phyloP scores from a whole-genome alignment of 352 stramenopile genomes.

The Phytophthora boehmeriae region DNA sequence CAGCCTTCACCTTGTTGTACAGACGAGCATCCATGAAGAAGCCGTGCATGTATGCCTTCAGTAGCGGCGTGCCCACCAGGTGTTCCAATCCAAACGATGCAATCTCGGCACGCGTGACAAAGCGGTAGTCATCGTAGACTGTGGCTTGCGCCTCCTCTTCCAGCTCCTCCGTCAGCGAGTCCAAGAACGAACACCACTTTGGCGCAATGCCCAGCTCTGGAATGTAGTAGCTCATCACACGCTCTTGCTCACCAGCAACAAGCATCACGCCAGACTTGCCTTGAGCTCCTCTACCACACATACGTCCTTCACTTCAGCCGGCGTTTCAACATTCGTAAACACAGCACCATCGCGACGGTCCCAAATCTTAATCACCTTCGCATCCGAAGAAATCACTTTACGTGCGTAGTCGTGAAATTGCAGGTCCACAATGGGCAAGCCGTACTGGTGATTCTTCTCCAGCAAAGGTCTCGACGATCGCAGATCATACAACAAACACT shows the following conservation, averaged over 20 bases:
- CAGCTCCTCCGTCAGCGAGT: conserved; percentile 99
- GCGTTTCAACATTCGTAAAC: conserved; percentile 98
- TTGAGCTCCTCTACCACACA: conserved; percentile 91
- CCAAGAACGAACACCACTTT: conserved; percentile 99
- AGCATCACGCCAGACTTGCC: conserved; percentile 96
- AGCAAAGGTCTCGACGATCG: conserved; percentile 93
- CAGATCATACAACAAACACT: conserved; percentile 97
- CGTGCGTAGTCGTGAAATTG: conserved; percentile 92
- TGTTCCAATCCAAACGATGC: conserved; percentile 97
- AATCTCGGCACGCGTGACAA: conserved; percentile 96
- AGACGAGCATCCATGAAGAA: conserved; percentile 99
- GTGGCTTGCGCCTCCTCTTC: conserved; percentile 95
- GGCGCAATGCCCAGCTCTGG: conserved; percentile 97
- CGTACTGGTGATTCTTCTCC: conserved; percentile 98
- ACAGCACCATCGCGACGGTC: conserved; percentile 89
- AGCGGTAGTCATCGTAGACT: conserved; percentile 99
- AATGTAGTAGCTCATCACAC: conserved; percentile 98
- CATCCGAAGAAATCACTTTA: conserved; percentile 95
- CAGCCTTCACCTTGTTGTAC: conserved; percentile 96
- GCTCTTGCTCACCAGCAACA: conserved; percentile 96
- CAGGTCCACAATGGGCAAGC: conserved; percentile 94
- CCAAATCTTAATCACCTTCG: conserved; percentile 99
- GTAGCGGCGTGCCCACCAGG: conserved; percentile 96
- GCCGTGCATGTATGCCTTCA: conserved; percentile 99
- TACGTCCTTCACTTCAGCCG: conserved; percentile 96